Base-by-base conservation (phyloP, 1,284 basidiomycete species). In the Puccinia horiana region DNA sequence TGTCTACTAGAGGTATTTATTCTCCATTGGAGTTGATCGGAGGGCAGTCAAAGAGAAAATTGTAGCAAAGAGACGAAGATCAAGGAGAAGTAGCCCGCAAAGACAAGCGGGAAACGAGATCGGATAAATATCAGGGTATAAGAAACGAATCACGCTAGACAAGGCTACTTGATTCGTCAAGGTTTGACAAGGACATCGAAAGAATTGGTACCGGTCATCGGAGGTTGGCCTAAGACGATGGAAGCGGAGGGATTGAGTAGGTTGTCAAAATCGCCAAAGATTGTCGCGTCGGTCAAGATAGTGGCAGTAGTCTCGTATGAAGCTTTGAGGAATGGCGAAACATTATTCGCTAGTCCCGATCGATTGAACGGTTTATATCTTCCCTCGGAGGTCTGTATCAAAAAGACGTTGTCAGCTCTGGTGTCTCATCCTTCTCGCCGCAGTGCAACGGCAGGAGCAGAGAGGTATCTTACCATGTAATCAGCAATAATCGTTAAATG, bases 351-450 rank as follows among this genome's bases (percentile, higher is more conserved):
- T 83, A 99, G 93, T 84, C 97, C 97, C 83, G 93, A 94, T 76
- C 97, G 92, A 88, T 98, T 99, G 89, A 99, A 99, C 1, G 97
- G 95, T 87, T 94, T 94, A 89, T 96, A 99, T 35, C 93, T 95
- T 67, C 97, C 97, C 75, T 95, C 94, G 86, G 96, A 97, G 0
- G 97, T 99, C 94, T 98, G 85, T 49, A 70, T 56, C 58, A 8
- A 52, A 26, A 5, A 58, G 42, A 61, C 54, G 18, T 23, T 9
- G 37, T 56, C 37, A 75, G 73, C 2, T 40, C 44, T 16, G 70
- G 35, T 44, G 37, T 26, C 26, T 8, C 2, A 49, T 35, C 47
- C 16, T 52, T 76, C 26, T 37, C 2, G 44, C 42, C 12, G 29
- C 9, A 0, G n/a, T 16, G 20, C 42, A 29, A n/a, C n/a, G 26